Base-by-base conservation (phyloP, 2,329 filamentous ascomycete genomes). In the Curvularia spicifera region DNA sequence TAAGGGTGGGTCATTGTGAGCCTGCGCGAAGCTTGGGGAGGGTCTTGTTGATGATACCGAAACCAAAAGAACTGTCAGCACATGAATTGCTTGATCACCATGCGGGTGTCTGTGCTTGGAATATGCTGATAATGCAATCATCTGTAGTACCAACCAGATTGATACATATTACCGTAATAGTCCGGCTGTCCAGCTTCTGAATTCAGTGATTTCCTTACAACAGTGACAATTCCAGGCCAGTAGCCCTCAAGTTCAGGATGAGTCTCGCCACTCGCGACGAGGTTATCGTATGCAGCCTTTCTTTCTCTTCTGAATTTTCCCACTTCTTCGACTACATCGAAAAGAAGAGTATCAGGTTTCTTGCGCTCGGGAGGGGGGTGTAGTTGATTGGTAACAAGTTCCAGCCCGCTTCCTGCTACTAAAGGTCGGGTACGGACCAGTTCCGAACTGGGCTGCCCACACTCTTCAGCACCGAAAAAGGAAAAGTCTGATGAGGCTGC, bases 401-500 rank as follows among this genome's bases (percentile, higher is more conserved):
- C 71, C 12, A 82, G 69, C 5, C 78, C 77, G 54, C 79, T 77
- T 64, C 82, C 82, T 39, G 79, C 80, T 26, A 78, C 74, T 57
- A 81, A 78, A 1, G 81, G 80, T 47, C 82, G 74, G 50, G 76
- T 77, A 52, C 78, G 78, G 2, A 77, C 77, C 5, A 77, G 75
- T 31, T 83, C 80, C 51, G 76, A 71, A 24, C 77, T 76, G 13
- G 81, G 81, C 13, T 84, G 76, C 10, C 82, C 78, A 58, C 83
- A 84, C 65, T 87, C 85, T 46, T 83, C 83, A 39, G 85, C 83
- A 0, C 78, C 81, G 57, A 88, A 88, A 72, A 87, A 87, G 28
- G 83, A 85, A 61, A 88, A 88, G 66, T 88, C 86, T 51, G 83
- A 78, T 55, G 81, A 78, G 3, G 85, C 84, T 8, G 85, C 85